Evolutionary conservation across 768 basidiomycete species (phyloP).

Genomic region (Panaeolus papilionaceus): DNA sequence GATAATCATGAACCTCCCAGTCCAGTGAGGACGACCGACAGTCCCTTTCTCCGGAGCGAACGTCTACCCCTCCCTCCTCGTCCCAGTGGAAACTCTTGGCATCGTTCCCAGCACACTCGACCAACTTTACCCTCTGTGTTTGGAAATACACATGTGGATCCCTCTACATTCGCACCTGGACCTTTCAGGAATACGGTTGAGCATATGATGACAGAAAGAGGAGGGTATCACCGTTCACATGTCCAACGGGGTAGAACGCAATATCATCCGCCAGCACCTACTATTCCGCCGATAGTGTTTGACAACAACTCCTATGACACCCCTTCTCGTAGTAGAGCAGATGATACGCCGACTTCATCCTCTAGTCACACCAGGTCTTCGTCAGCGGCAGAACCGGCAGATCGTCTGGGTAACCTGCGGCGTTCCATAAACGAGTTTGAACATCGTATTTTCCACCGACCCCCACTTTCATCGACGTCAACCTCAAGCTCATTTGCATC

Average conservation of each 20-base stretch:
- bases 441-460: constrained; percentile 4
- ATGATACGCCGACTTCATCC: constrained; percentile 11
- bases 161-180: constrained; percentile 48
- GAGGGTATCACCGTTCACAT: constrained; percentile 16
- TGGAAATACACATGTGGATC: constrained; percentile 31
- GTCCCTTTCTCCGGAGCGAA: constrained; percentile 1
- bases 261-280: constrained; percentile 29
- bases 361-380: neutral
- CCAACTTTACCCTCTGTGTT: constrained; percentile 10
- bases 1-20: neutral
- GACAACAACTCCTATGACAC: constrained; percentile 31
- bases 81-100: neutral
- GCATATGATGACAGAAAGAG: constrained; percentile 32
- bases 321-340: constrained; percentile 3
- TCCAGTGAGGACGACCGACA: neutral
- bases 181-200: constrained; percentile 57
- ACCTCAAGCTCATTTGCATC: constrained; percentile 6
- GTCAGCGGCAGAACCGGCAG: constrained; percentile 17
- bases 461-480: neutral
- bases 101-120: neutral
- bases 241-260: neutral
- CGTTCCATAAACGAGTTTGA: constrained; percentile 12
- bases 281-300: constrained; percentile 47
- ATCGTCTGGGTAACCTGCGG: neutral
- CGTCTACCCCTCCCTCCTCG: neutral